Percentiles rank a stretch among this genome's conserved stretches.
Evolutionary conservation across 495 filamentous ascomycete genomes (phyloP).

Genomic region (Pyronema domesticum): DNA sequence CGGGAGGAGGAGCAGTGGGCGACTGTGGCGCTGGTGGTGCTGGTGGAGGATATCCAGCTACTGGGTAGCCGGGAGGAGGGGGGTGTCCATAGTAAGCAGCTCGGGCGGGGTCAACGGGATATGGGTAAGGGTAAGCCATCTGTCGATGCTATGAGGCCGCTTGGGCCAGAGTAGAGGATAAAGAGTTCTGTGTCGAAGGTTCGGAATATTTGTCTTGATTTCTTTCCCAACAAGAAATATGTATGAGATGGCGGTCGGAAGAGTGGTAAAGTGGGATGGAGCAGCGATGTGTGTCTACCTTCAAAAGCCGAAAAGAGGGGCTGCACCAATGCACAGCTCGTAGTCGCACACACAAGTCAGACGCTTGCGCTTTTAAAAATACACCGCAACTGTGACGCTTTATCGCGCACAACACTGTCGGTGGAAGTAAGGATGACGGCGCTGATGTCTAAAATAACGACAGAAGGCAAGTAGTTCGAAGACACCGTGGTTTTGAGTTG

Average conservation of each 20-base stretch:
- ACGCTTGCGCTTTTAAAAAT: too few species aligned
- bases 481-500: background rate
- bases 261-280: background rate
- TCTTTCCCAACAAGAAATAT: background rate
- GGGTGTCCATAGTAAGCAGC: background rate
- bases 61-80: slow-evolving; percentile 1
- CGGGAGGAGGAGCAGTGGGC: slow-evolving; percentile 6
- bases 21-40: background rate
- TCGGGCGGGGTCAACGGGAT: background rate
- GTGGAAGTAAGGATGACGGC: background rate
- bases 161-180: background rate
- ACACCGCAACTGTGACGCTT: background rate
- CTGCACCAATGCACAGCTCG: background rate
- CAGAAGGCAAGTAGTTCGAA: background rate
- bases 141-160: background rate
- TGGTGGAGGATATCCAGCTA: background rate
- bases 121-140: background rate
- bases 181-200: background rate
- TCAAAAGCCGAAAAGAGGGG: background rate
- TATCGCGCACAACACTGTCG: background rate
- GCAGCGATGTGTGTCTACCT: background rate
- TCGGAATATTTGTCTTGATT: background rate
- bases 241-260: background rate
- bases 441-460: background rate
- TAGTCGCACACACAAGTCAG: background rate